Conservation (phyloP, 2,329 filamentous ascomycete species). For the Neonectria faginata region DNA sequence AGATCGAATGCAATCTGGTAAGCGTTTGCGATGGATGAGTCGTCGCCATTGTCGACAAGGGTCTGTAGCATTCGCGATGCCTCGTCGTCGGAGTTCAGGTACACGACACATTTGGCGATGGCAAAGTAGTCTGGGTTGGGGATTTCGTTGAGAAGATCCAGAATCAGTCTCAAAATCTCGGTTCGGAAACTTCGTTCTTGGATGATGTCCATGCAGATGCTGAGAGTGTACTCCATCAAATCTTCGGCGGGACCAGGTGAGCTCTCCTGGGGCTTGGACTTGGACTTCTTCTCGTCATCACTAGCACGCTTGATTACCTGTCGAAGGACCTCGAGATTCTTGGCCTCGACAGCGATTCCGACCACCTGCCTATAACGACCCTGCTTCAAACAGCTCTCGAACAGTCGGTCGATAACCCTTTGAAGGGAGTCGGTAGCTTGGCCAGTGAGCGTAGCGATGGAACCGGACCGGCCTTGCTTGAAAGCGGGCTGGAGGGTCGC, state of each 20-base stretch:
- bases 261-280: conserved; percentile 64
- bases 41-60: conserved; percentile 82
- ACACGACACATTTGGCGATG: conserved; percentile 97
- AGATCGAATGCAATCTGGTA: conserved; percentile 99
- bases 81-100: conserved; percentile 91
- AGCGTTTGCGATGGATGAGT: conserved; percentile 83
- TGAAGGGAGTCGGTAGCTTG: conserved; percentile 84
- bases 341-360: conserved; percentile 94
- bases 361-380: conserved; percentile 95
- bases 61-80: conserved; percentile 87
- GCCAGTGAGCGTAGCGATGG: conserved; percentile 74
- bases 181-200: conserved; percentile 89
- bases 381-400: conserved; percentile 87
- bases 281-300: conserved; percentile 81
- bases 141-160: conserved; percentile 95
- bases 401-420: conserved; percentile 86
- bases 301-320: conserved; percentile 90
- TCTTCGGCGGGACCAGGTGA: conserved; percentile 79
- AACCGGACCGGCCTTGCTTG: conserved; percentile 66
- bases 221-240: conserved; percentile 94
- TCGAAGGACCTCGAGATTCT: conserved; percentile 88
- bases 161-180: conserved; percentile 88
- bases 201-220: conserved; percentile 97
- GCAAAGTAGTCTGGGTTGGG: conserved; percentile 96
- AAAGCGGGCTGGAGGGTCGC: conserved; percentile 65